Percentiles rank a stretch among this genome's conserved stretches.
Conservation (phyloP, 2,329 filamentous ascomycete genomes). For the Emmonsia crescens region DNA sequence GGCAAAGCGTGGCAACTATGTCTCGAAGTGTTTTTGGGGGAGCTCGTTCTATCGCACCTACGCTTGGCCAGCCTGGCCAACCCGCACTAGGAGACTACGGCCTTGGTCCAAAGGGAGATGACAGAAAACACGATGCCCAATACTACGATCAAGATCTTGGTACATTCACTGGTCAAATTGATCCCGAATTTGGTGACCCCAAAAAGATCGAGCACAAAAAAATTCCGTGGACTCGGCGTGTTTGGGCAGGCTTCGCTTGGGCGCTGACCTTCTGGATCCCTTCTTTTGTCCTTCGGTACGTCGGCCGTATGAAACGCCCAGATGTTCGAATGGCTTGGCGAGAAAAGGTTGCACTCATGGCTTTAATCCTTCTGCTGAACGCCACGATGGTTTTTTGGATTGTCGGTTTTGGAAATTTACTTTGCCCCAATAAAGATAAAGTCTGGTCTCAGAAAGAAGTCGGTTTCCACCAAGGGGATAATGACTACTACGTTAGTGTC, state of each 20-base stretch:
- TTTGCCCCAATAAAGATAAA: slow-evolving; percentile 88
- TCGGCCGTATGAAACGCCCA: slow-evolving; percentile 93
- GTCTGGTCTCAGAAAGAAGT: slow-evolving; percentile 70
- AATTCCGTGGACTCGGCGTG: slow-evolving; percentile 52
- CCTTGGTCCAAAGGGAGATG: slow-evolving; percentile 75
- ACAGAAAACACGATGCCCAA: slow-evolving; percentile 54
- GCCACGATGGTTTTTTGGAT: slow-evolving; percentile 83
- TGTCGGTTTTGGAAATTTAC: slow-evolving; percentile 66
- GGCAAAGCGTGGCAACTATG: slow-evolving; percentile 38
- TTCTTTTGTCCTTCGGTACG: slow-evolving; percentile 63
- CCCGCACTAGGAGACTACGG: slow-evolving; percentile 74
- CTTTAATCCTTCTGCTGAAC: slow-evolving; percentile 74
- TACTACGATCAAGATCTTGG: slow-evolving; percentile 61
- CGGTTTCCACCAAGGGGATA: slow-evolving; percentile 53
- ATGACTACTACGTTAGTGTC: slow-evolving; percentile 79
- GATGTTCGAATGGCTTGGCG: slow-evolving; percentile 97
- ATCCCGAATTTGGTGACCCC: slow-evolving; percentile 65
- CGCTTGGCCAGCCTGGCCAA: slow-evolving; percentile 47
- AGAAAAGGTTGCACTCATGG: slow-evolving; percentile 78
- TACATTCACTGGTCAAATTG: slow-evolving; percentile 57
- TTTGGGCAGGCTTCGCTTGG: slow-evolving; percentile 80
- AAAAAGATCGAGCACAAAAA: slow-evolving; percentile 64
- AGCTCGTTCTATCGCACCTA: slow-evolving; percentile 44
- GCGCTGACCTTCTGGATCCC: slow-evolving; percentile 88
- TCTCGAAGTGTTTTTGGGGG: slow-evolving; percentile 37